Percentiles rank a stretch among this genome's conserved stretches.
Conservation (phyloP, 805 yeast species). For the Wickerhamomyces mucosus region DNA sequence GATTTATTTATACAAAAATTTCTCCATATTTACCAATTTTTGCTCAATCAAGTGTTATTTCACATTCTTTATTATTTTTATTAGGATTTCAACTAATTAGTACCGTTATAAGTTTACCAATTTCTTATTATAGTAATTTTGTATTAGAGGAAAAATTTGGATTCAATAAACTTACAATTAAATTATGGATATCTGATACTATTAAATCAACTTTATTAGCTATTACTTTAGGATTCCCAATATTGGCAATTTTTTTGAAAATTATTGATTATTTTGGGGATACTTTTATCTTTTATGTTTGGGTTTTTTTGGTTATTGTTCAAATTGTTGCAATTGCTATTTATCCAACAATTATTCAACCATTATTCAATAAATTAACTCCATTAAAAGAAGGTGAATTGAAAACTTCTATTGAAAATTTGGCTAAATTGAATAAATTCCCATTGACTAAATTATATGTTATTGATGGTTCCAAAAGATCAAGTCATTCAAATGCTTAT, state of each 20-base stretch:
- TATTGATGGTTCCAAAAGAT: conserved; percentile 94
- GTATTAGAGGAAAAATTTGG: conserved; percentile 90
- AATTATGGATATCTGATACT: conserved; percentile 65
- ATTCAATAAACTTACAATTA: conserved; percentile 75
- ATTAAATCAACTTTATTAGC: conserved; percentile 50
- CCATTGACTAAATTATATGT: conserved; percentile 83
- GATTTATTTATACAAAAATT: conserved; percentile 23
- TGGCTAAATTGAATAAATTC: conserved; percentile 69
- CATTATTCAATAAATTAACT: conserved; percentile 83
- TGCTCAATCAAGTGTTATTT: conserved; percentile 45
- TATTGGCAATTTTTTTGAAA: conserved; percentile 66
- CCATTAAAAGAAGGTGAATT: conserved; percentile 89
- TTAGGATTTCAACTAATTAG: conserved; percentile 40
- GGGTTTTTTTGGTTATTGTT: conserved; percentile 59
- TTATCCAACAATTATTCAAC: conserved; percentile 81
- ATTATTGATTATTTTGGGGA: conserved; percentile 77
- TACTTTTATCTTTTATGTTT: conserved; percentile 70
- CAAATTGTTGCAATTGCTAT: conserved; percentile 70
- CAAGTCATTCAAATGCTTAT: conserved; percentile 94
- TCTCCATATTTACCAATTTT: conserved; percentile 20
- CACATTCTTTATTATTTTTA: conserved; percentile 64
- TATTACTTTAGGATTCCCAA: conserved; percentile 57
- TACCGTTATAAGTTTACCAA: conserved; percentile 53
- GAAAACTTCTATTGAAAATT: conserved; percentile 66
- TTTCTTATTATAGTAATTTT: conserved; percentile 68